These are phyloP conservation scores for Rhodotorula sp. DNA, from an alignment of 1,284 basidiomycete genomes.

Conservation along the genomic window DNA sequence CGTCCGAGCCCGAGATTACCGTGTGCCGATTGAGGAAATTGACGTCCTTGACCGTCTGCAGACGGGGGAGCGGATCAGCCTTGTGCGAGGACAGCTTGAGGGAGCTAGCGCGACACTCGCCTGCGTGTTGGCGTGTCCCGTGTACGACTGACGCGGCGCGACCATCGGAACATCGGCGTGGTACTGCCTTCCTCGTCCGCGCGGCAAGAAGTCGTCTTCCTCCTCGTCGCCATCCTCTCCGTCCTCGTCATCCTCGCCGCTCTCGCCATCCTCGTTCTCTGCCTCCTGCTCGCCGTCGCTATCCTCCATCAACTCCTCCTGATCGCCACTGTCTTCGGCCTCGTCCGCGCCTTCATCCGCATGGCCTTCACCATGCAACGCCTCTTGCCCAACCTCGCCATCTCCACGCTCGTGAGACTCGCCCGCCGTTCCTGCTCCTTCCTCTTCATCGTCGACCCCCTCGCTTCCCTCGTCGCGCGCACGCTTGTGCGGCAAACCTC, in stretches of 20 bases:
- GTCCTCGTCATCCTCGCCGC: background rate
- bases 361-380: background rate
- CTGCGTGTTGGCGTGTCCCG: conserved; percentile 70
- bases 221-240: conserved; percentile 17
- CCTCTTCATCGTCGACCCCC: background rate
- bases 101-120: background rate
- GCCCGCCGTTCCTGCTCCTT: background rate
- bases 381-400: background rate
- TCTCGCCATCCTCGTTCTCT: background rate
- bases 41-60: conserved; percentile 84
- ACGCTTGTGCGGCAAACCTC: background rate
- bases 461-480: background rate
- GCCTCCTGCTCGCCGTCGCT: background rate
- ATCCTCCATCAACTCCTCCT: conserved; percentile 7
- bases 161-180: conserved; percentile 59
- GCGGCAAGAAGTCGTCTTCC: background rate
- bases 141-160: conserved; percentile 65
- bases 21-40: conserved; percentile 69
- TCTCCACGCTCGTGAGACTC: background rate
- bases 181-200: background rate
- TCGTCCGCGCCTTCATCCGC: background rate
- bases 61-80: background rate
- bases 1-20: conserved; percentile 84
- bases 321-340: background rate
- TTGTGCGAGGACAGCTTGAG: too few relatives aligned